Conservation (phyloP, 768 basidiomycete genomes). For the Lactifluus pinguis region DNA sequence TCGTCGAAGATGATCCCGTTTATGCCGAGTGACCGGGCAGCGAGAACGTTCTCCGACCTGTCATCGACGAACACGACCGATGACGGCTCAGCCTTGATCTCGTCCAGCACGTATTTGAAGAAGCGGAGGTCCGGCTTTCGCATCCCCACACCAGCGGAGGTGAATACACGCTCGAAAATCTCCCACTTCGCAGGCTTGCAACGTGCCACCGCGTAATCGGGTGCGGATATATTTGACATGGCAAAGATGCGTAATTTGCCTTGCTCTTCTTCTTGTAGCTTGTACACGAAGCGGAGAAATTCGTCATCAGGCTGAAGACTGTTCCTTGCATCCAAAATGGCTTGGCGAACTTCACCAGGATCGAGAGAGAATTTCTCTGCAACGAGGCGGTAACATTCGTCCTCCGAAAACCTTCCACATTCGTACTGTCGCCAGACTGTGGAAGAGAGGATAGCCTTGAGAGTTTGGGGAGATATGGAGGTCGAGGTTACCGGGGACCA, state of each 20-base stretch:
- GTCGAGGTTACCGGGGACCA: constrained; percentile 37
- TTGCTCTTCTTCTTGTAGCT: constrained; percentile 33
- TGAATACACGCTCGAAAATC: constrained; percentile 42
- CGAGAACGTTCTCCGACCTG: constrained; percentile 48
- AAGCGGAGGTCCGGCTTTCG: constrained; percentile 49
- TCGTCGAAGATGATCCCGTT: constrained; percentile 45
- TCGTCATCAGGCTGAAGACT: constrained; percentile 37
- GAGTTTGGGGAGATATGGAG: constrained; percentile 32
- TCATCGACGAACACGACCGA: constrained; percentile 51
- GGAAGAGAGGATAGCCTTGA: constrained; percentile 36
- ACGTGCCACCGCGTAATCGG: constrained; percentile 40
- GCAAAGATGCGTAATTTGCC: constrained; percentile 38
- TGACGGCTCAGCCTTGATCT: constrained; percentile 36
- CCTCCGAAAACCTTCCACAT: constrained; percentile 35
- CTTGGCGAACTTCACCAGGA: constrained; percentile 32
- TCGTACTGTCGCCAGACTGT: constrained; percentile 46
- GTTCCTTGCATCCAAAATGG: constrained; percentile 40
- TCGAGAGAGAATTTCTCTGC: constrained; percentile 33
- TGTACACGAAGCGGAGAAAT: constrained; percentile 38
- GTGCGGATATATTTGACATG: constrained; percentile 51
- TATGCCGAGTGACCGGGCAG: constrained; percentile 48
- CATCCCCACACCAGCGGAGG: constrained; percentile 42
- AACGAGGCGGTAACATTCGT: constrained; percentile 35
- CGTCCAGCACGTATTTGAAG: constrained; percentile 39
- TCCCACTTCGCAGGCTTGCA: constrained; percentile 41